Percentiles rank a stretch among this genome's conserved stretches.
Evolutionary conservation across 768 basidiomycete genomes (phyloP).

Genomic region (Inosperma sp.): DNA sequence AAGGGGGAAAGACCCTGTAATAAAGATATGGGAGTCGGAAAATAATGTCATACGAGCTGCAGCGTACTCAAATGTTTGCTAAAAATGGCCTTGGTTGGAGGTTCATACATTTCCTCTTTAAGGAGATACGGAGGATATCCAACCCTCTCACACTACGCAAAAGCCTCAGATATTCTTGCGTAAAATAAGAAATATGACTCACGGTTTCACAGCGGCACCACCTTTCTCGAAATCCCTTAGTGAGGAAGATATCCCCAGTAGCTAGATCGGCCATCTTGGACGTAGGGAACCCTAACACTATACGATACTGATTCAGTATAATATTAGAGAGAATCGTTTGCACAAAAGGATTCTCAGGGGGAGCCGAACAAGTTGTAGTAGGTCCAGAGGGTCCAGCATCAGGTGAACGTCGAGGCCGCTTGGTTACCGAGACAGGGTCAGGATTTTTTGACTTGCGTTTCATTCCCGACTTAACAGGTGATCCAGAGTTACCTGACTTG

Average conservation of each 20-base stretch:
- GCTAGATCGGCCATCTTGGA: slow-evolving; percentile 37
- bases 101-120: too few relatives aligned
- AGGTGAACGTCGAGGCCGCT: slow-evolving; percentile 31
- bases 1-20: too few relatives aligned
- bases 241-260: slow-evolving; percentile 71
- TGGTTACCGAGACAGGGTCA: slow-evolving; percentile 31
- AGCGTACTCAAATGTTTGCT: too few relatives aligned
- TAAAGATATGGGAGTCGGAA: too few relatives aligned
- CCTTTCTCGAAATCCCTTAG: slow-evolving; percentile 67
- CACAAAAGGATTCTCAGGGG: slow-evolving; percentile 42
- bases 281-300: too few relatives aligned
- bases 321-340: slow-evolving; percentile 40
- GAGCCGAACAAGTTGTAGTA: slow-evolving; percentile 52
- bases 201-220: slow-evolving; percentile 75
- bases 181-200: too few relatives aligned
- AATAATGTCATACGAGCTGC: too few relatives aligned
- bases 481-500: slow-evolving; percentile 22
- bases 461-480: slow-evolving; percentile 26
- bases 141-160: too few relatives aligned
- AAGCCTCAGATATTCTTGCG: too few relatives aligned
- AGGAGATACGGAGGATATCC: too few relatives aligned
- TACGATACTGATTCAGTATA: too few relatives aligned
- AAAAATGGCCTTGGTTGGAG: too few relatives aligned
- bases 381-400: slow-evolving; percentile 17
- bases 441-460: slow-evolving; percentile 52